phyloP scores from a whole-genome alignment of 1,284 basidiomycete species.

The Boletellus deceptivus region DNA sequence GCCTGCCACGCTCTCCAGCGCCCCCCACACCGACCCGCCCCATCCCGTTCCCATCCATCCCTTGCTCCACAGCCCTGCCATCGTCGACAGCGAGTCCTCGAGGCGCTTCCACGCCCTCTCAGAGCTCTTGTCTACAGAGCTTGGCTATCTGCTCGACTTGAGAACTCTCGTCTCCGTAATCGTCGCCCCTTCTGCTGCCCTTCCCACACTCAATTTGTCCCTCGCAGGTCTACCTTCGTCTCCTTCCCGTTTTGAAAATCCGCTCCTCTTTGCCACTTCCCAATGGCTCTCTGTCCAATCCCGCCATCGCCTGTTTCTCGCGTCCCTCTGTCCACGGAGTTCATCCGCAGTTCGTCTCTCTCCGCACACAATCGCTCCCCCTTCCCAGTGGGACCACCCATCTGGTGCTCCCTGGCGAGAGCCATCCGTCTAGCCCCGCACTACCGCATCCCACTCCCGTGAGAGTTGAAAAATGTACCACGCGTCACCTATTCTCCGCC shows the following conservation, averaged over 20 bases:
- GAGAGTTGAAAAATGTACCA: conserved; percentile 37
- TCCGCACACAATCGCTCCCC: conserved; percentile 24
- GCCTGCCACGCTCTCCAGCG: conserved; percentile 2
- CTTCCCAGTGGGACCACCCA: conserved; percentile 11
- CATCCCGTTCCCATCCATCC: too few species aligned
- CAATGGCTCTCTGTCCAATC: conserved; percentile 36
- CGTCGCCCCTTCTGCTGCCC: conserved; percentile 6
- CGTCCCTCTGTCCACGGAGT: conserved; percentile 30
- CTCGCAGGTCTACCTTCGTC: conserved; percentile 32
- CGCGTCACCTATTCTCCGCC: conserved; percentile 51
- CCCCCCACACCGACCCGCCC: background rate
- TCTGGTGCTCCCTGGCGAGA: conserved; percentile 7
- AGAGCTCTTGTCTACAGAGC: conserved; percentile 83
- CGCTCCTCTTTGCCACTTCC: conserved; percentile 41
- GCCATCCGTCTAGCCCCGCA: background rate
- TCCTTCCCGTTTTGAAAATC: conserved; percentile 31
- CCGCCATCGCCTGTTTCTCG: conserved; percentile 39
- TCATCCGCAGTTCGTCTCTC: conserved; percentile 8
- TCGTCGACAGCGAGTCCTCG: conserved; percentile 37
- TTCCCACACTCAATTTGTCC: conserved; percentile 23
- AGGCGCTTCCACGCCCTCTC: conserved; percentile 66
- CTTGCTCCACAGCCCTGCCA: too few species aligned
- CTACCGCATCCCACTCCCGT: conserved; percentile 8
- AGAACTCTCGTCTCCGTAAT: conserved; percentile 71
- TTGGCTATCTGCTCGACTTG: conserved; percentile 76